Conservation (phyloP, 768 basidiomycete species). For the Termitomyces sp. region DNA sequence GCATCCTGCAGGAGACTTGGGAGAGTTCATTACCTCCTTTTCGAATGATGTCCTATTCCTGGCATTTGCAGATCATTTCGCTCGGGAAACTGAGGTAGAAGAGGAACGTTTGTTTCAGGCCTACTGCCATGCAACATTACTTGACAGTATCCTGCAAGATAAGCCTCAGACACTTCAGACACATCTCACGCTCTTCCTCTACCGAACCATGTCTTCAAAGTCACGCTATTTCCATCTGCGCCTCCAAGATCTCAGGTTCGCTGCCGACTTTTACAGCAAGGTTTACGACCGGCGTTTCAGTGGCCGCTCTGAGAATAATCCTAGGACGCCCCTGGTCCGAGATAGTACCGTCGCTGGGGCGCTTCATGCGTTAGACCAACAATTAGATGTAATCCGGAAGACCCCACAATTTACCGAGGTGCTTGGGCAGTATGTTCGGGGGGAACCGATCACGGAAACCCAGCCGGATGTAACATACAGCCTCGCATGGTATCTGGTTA, state of each 20-base stretch:
- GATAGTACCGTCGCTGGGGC: constrained; percentile 68
- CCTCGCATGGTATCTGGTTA: constrained; percentile 67
- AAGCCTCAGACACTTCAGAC: constrained; percentile 76
- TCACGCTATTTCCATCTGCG: constrained; percentile 61
- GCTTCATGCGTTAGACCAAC: constrained; percentile 54
- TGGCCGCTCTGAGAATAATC: constrained; percentile 60
- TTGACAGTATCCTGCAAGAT: constrained; percentile 90
- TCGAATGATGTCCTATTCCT: constrained; percentile 78
- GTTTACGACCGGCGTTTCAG: constrained; percentile 73
- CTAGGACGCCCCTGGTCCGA: constrained; percentile 61
- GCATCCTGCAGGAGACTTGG: constrained; percentile 68
- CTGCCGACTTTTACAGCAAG: constrained; percentile 70
- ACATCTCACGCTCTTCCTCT: constrained; percentile 66
- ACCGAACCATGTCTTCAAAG: constrained; percentile 53
- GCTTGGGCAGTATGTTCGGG: constrained; percentile 51
- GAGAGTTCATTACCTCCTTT: constrained; percentile 83
- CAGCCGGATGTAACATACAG: constrained; percentile 27
- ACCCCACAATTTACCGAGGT: constrained; percentile 34
- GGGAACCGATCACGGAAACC: constrained; percentile 33
- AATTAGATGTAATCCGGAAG: constrained; percentile 41
- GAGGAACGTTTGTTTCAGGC: constrained; percentile 58
- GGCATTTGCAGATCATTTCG: constrained; percentile 76
- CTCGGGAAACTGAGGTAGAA: constrained; percentile 53
- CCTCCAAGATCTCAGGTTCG: constrained; percentile 70
- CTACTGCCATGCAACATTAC: constrained; percentile 69